These are phyloP conservation scores for Elsinoe perseae DNA, from an alignment of 2,329 filamentous ascomycete genomes.

Conservation along the genomic window DNA sequence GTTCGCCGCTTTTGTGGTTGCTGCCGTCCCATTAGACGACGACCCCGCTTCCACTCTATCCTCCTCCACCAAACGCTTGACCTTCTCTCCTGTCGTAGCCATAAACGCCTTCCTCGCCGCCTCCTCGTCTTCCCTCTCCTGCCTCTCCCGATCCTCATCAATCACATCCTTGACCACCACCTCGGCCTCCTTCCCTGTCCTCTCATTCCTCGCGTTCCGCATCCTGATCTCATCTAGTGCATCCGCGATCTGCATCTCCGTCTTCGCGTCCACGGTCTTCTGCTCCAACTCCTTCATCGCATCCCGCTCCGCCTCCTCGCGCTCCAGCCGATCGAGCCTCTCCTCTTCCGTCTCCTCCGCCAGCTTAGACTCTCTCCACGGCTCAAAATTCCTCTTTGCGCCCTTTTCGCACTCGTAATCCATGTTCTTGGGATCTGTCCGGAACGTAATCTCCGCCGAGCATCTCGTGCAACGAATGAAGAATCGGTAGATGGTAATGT, in stretches of 20 bases:
- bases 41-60: conserved; percentile 31
- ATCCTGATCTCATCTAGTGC: conserved; percentile 90
- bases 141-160: conserved; percentile 52
- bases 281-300: conserved; percentile 93
- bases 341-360: conserved; percentile 79
- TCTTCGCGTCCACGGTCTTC: conserved; percentile 85
- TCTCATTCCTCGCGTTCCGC: conserved; percentile 78
- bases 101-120: conserved; percentile 71
- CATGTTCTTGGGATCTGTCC: conserved; percentile 90
- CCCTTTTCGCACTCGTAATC: conserved; percentile 78
- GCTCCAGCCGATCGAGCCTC: conserved; percentile 72
- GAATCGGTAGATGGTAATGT: conserved; percentile 81
- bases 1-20: conserved; percentile 33
- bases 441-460: conserved; percentile 79
- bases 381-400: conserved; percentile 87
- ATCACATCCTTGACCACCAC: conserved; percentile 51
- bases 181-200: conserved; percentile 57
- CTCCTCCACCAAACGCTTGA: conserved; percentile 47
- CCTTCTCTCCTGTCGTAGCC: conserved; percentile 49
- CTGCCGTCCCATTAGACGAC: conserved; percentile 16
- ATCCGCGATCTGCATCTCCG: conserved; percentile 95
- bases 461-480: conserved; percentile 78
- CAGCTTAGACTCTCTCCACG: conserved; percentile 65
- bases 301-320: conserved; percentile 71
- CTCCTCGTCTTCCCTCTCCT: conserved; percentile 77